Evolutionary conservation across 129 eudicot species (phyloP), one percentile per base, ranked within the genome.

Genomic region (Pulicaria dysenterica): DNA sequence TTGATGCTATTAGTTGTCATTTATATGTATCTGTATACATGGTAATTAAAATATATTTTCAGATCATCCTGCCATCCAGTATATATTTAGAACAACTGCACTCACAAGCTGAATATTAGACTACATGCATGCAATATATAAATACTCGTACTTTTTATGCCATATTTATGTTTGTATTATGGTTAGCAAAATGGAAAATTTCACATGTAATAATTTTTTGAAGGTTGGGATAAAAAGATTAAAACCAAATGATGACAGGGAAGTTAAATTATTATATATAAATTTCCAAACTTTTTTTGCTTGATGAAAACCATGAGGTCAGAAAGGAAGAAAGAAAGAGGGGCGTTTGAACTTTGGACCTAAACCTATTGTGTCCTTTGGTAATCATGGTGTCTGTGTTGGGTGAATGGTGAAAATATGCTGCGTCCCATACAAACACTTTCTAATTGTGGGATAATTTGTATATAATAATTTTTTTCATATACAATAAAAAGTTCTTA

Each of bases 351-450:
- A 69, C 39, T 77, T 60, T 77, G 74, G 76, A 60, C 76, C 70
- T 77, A 69, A 77, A 63, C 64, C 60, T 77, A 61, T 75, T 76
- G 62, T 67, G 59, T 67, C 80, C 58, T 37, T 58, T 75, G 73
- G 70, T 69, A 77, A 77, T 77, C 75, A 77, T 77, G 75, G n/a
- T 77, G 81, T 77, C 63, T 59, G 81, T 67, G 70, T 58, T 68
- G 69, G 62, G 80, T 76, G 61, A 17, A 76, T 46, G 69, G 75
- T 68, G 81, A 77, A 77, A 77, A 77, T 68, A 24, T 24, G 31
- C 2, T n/a, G n/a, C n/a, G n/a, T n/a, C n/a, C n/a, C n/a, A n/a
- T 24, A 24, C 31, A 24, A 24, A 2, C 2, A 24, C 31, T 24
- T 24, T 24, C 2, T 24, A 24, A 24, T n/a, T n/a, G n/a, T n/a